A percentile compares a stretch with the other conserved stretches of the same genome.
Conservation (phyloP, 768 basidiomycete species). For the Amanita jacksonii region DNA sequence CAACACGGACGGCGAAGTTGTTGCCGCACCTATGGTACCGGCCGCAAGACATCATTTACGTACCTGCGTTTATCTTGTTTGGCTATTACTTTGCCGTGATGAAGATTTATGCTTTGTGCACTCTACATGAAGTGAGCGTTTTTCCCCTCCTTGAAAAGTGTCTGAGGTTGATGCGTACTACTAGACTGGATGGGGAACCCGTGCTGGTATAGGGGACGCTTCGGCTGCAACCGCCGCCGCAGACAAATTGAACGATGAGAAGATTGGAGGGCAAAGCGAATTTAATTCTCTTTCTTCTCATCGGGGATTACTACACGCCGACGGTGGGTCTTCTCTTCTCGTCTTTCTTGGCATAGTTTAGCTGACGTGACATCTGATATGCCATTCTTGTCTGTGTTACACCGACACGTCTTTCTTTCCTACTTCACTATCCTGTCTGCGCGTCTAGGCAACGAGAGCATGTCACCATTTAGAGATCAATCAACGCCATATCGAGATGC, state of each 20-base stretch:
- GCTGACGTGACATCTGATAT: too few species aligned
- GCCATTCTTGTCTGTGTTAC: too few species aligned
- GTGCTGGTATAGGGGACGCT: constrained; percentile 84
- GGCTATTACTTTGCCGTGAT: constrained; percentile 94
- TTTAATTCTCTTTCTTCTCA: constrained; percentile 11
- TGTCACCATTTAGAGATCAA: constrained; percentile 22
- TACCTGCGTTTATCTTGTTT: constrained; percentile 81
- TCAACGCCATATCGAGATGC: constrained; percentile 18
- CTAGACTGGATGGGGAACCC: constrained; percentile 95
- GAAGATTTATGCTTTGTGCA: constrained; percentile 88
- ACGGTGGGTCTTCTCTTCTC: constrained; percentile 7
- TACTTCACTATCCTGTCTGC: neutral
- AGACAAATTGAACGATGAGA: constrained; percentile 32
- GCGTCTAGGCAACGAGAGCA: constrained; percentile 8
- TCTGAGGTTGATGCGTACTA: neutral
- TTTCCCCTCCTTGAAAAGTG: neutral
- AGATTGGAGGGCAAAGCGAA: constrained; percentile 3
- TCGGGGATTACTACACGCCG: constrained; percentile 11
- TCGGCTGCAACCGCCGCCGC: constrained; percentile 65
- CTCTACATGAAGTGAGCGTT: constrained; percentile 71
- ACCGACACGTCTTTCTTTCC: too few species aligned
- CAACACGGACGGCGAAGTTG: constrained; percentile 72
- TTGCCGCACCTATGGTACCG: constrained; percentile 73
- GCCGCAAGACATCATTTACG: constrained; percentile 69
- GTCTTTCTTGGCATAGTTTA: too few species aligned